Percentiles rank a stretch among this genome's conserved stretches.
Conservation (phyloP, 352 stramenopile genomes). For the Phytophthora lateralis region DNA sequence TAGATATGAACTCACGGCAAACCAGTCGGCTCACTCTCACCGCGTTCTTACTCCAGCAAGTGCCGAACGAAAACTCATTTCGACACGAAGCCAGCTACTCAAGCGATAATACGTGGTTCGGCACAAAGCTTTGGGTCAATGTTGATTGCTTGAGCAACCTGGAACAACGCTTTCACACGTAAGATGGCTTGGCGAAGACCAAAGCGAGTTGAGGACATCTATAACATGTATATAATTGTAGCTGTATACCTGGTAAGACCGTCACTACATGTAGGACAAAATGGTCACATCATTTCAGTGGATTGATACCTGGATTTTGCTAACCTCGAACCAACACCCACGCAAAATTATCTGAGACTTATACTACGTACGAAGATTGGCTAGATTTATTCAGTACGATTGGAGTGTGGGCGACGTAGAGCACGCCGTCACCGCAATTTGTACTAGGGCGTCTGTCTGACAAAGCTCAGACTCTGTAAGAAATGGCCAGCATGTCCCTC, state of each 20-base stretch:
- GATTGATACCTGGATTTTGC: conserved; percentile 26
- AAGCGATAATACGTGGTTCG: too few relatives aligned
- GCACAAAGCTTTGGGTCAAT: too few relatives aligned
- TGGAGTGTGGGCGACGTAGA: not conserved
- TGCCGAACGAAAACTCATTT: too few relatives aligned
- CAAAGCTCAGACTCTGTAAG: not conserved
- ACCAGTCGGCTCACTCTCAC: too few relatives aligned
- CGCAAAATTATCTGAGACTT: conserved; percentile 2
- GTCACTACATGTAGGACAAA: not conserved
- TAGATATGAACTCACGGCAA: too few relatives aligned
- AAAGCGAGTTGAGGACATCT: too few relatives aligned
- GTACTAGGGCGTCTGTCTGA: not conserved
- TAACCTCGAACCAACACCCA: conserved; percentile 15
- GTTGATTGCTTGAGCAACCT: too few relatives aligned
- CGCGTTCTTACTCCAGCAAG: too few relatives aligned
- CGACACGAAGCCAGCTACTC: too few relatives aligned
- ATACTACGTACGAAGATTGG: not conserved
- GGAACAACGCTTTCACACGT: too few relatives aligned
- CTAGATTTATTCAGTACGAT: not conserved
- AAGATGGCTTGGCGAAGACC: too few relatives aligned
- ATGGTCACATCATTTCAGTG: conserved; percentile 16
- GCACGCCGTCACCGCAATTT: not conserved
- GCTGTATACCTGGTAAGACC: not conserved
- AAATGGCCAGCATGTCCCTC: not conserved
- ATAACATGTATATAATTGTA: too few relatives aligned